Conservation (phyloP, 257 asterid species). For the Jasminum sambac region DNA sequence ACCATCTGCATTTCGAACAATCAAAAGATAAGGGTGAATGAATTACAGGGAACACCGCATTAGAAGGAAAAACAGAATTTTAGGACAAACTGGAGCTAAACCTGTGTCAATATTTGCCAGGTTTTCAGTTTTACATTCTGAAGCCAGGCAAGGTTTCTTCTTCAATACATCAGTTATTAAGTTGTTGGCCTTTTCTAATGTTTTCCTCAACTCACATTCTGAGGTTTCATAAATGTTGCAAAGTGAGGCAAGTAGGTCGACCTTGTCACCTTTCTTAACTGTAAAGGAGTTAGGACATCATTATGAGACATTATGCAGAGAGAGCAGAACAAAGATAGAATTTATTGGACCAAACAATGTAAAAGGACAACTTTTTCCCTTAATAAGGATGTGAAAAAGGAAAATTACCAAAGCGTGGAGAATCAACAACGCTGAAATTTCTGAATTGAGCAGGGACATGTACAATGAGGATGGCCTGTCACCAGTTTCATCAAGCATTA, state of each 20-base stretch:
- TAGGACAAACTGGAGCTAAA: slow-evolving; percentile 29
- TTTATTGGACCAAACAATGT: neutral
- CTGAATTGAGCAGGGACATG: slow-evolving; percentile 75
- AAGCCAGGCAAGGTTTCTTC: slow-evolving; percentile 56
- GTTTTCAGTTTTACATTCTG: slow-evolving; percentile 55
- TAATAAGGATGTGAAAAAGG: slow-evolving; percentile 8
- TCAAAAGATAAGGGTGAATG: slow-evolving; percentile 9
- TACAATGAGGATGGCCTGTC: slow-evolving; percentile 80
- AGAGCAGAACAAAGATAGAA: slow-evolving; percentile 10
- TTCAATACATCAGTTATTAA: slow-evolving; percentile 61
- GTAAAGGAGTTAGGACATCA: slow-evolving; percentile 25
- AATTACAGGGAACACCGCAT: slow-evolving; percentile 8
- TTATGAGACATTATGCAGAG: slow-evolving; percentile 14
- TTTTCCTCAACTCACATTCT: slow-evolving; percentile 72
- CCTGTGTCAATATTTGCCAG: slow-evolving; percentile 65
- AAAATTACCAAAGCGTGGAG: slow-evolving; percentile 66
- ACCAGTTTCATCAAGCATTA: slow-evolving; percentile 31
- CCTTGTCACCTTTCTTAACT: slow-evolving; percentile 80
- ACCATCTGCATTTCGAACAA: slow-evolving; percentile 62
- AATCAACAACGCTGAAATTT: slow-evolving; percentile 58
- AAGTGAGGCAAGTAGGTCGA: slow-evolving; percentile 77
- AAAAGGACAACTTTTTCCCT: neutral
- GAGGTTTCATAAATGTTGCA: slow-evolving; percentile 74
- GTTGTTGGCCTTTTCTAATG: slow-evolving; percentile 62
- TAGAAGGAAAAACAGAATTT: slow-evolving; percentile 16